Percentiles rank a stretch among this genome's conserved stretches.
phyloP scores from a whole-genome alignment of 495 filamentous ascomycete species.

The Daldinia vernicosa region DNA sequence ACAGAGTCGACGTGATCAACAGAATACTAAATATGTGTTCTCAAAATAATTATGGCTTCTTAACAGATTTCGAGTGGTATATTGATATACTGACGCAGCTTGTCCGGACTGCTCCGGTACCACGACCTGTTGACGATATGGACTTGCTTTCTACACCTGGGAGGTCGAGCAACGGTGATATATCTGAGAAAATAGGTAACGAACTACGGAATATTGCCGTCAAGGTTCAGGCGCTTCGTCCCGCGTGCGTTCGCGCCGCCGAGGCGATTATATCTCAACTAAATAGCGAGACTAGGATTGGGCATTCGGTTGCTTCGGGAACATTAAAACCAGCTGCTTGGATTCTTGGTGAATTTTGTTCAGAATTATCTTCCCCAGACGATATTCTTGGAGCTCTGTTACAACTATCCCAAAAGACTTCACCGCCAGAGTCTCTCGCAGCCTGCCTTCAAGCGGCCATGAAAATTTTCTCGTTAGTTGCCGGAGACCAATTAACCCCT shows the following conservation, averaged over 20 bases:
- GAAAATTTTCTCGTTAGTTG: conserved; percentile 79
- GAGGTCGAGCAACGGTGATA: conserved; percentile 53
- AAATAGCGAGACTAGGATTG: conserved; percentile 51
- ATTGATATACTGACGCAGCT: conserved; percentile 84
- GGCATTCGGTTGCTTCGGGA: conserved; percentile 57
- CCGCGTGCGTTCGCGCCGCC: conserved; percentile 81
- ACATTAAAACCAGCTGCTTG: conserved; percentile 79
- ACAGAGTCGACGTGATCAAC: conserved; percentile 78
- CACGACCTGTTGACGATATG: conserved; percentile 46
- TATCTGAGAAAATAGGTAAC: conserved; percentile 77
- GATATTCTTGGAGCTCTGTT: conserved; percentile 76
- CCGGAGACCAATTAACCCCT: conserved; percentile 59
- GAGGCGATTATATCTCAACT: conserved; percentile 71
- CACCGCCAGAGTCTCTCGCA: conserved; percentile 66
- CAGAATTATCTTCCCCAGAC: conserved; percentile 69
- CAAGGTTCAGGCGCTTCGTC: conserved; percentile 83
- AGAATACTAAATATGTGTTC: conserved; percentile 90
- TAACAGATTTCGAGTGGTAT: conserved; percentile 97
- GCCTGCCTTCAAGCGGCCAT: conserved; percentile 86
- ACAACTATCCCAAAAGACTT: conserved; percentile 68
- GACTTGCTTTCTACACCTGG: conserved; percentile 53
- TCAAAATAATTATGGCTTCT: conserved; percentile 83
- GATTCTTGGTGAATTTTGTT: conserved; percentile 87
- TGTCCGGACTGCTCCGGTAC: conserved; percentile 68
- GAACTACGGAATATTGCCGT: conserved; percentile 90